Conservation (phyloP, 2,329 filamentous ascomycete genomes). For the Pseudogymnoascus sp. region DNA sequence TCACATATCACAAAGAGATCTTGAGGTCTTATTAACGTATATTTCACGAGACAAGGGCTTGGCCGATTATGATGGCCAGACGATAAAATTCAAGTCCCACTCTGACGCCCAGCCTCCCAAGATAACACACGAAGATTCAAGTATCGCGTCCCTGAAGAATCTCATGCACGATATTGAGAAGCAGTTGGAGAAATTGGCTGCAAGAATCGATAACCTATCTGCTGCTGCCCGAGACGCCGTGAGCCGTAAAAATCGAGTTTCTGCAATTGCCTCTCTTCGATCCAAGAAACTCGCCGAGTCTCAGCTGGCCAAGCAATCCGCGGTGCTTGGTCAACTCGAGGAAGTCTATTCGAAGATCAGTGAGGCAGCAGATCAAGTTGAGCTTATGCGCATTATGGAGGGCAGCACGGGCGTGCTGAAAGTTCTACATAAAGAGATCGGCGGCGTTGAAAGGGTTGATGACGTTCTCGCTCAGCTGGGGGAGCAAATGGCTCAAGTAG, state of each 20-base stretch:
- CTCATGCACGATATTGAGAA: conserved; percentile 69
- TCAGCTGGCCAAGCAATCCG: conserved; percentile 63
- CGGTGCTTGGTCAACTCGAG: conserved; percentile 74
- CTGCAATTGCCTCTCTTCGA: conserved; percentile 71
- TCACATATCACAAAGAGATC: conserved; percentile 55
- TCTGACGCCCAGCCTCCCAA: conserved; percentile 38
- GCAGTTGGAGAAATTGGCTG: conserved; percentile 61
- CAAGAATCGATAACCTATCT: conserved; percentile 60
- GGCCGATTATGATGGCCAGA: conserved; percentile 56
- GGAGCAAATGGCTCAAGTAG: conserved; percentile 73
- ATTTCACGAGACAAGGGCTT: conserved; percentile 60
- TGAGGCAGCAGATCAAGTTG: conserved; percentile 77
- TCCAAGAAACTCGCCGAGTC: conserved; percentile 77
- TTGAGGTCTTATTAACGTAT: conserved; percentile 65
- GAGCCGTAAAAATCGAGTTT: conserved; percentile 62
- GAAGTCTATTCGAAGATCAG: conserved; percentile 77
- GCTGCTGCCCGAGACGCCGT: conserved; percentile 64
- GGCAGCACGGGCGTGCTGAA: conserved; percentile 67
- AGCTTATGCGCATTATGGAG: conserved; percentile 77
- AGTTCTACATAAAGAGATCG: conserved; percentile 68
- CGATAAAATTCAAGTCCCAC: conserved; percentile 64
- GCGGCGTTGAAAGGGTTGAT: conserved; percentile 69
- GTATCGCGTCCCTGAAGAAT: conserved; percentile 77
- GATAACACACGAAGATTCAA: conserved; percentile 72
- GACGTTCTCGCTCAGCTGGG: conserved; percentile 67